These are phyloP conservation scores for Diaporthe sp. DNA, from an alignment of 2,329 filamentous ascomycete genomes.

Conservation along the genomic window DNA sequence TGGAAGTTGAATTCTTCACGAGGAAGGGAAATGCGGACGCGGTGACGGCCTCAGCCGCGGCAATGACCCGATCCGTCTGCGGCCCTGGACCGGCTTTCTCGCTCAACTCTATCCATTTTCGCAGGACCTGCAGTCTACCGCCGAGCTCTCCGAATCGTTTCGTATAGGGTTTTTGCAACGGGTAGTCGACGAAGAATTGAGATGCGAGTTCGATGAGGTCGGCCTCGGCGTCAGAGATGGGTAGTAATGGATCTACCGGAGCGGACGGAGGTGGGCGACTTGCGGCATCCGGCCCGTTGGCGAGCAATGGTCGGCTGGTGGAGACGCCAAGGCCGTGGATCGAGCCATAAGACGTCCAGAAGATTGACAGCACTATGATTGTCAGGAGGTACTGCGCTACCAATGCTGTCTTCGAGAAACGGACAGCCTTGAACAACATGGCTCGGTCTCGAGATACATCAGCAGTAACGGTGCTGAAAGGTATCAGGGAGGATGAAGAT, in stretches of 20 bases:
- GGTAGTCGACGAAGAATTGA: conserved; percentile 4
- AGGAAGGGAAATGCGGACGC: conserved; percentile 49
- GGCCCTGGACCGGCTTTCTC: conserved; percentile 15
- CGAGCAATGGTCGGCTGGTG: neutral
- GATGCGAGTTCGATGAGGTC: conserved; percentile 17
- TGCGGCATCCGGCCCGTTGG: neutral
- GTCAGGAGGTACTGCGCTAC: neutral
- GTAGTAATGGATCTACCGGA: neutral
- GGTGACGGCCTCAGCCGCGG: conserved; percentile 39
- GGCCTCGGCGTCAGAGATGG: neutral
- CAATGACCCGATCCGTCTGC: neutral
- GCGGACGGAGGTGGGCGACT: neutral
- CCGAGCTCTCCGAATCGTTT: conserved; percentile 14
- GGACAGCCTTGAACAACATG: conserved; percentile 27
- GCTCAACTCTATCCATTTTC: conserved; percentile 1
- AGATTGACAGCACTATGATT: neutral
- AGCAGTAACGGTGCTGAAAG: neutral
- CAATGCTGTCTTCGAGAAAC: conserved; percentile 17
- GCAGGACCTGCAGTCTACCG: conserved; percentile 6
- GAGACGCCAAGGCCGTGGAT: conserved; percentile 29
- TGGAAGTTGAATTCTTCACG: conserved; percentile 33
- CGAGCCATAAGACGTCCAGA: conserved; percentile 14
- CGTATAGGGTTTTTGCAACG: neutral
- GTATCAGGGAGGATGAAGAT: neutral
- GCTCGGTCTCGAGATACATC: neutral